phyloP scores from a whole-genome alignment of 2,329 filamentous ascomycete genomes.

The Aspergillus sergii region DNA sequence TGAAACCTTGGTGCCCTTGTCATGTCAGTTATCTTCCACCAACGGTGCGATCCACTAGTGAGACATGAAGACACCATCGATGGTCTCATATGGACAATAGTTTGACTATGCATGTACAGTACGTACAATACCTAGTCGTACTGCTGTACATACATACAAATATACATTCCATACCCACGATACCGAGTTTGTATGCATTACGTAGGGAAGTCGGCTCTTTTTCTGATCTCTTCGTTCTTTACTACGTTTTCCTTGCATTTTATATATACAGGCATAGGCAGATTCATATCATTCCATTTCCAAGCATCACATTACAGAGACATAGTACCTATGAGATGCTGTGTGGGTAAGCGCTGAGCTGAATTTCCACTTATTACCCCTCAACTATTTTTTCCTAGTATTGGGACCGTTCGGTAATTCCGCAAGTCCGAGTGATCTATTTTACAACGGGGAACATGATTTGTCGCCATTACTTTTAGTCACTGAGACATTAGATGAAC shows the following conservation, averaged over 20 bases:
- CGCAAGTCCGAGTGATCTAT: neutral
- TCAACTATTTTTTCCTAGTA: neutral
- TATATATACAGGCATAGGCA: neutral
- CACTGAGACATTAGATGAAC: neutral
- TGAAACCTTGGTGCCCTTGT: neutral
- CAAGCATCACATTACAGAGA: neutral
- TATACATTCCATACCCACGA: neutral
- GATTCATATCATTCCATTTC: too few relatives aligned
- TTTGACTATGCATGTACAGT: neutral
- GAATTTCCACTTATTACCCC: neutral
- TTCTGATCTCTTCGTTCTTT: neutral
- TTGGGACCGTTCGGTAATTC: neutral
- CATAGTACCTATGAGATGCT: neutral
- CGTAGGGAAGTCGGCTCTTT: neutral
- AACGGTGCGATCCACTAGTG: neutral
- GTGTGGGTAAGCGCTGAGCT: neutral
- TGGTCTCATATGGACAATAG: neutral
- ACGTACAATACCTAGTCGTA: neutral
- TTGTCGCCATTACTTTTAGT: neutral
- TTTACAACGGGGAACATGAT: neutral
- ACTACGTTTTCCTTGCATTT: too few relatives aligned
- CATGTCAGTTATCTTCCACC: neutral
- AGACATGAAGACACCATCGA: slow-evolving; percentile 4
- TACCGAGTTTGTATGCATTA: neutral
- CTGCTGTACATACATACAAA: neutral